phyloP scores from a whole-genome alignment of 2,329 filamentous ascomycete genomes.

The Lizonia empirigonia region DNA sequence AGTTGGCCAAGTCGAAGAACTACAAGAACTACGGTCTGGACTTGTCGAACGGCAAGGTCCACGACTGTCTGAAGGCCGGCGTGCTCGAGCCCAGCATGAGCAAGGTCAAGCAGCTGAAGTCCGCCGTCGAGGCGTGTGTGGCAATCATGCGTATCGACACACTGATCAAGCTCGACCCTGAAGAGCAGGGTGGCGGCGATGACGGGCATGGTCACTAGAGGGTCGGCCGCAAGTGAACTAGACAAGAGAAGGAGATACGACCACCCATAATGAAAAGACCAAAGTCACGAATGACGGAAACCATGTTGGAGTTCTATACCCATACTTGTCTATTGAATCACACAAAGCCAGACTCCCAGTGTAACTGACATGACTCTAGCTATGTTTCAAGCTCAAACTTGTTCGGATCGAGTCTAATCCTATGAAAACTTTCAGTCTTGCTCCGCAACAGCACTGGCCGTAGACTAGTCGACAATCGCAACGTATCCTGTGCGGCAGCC shows the following conservation, averaged over 20 bases:
- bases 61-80: conserved; percentile 91
- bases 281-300: conserved; percentile 17
- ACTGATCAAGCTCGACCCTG: conserved; percentile 95
- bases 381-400: background rate
- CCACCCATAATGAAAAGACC: conserved; percentile 19
- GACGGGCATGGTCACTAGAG: conserved; percentile 81
- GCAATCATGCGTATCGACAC: conserved; percentile 99
- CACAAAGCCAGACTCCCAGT: background rate
- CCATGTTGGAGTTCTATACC: conserved; percentile 17
- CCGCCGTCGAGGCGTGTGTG: conserved; percentile 96
- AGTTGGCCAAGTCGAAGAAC: conserved; percentile 88
- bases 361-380: background rate
- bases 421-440: no score
- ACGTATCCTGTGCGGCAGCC: no score
- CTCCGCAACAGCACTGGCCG: no score
- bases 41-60: conserved; percentile 83
- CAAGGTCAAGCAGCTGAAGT: conserved; percentile 98
- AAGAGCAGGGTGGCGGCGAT: conserved; percentile 74
- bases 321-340: conserved; percentile 6
- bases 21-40: conserved; percentile 99
- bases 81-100: conserved; percentile 97
- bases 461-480: no score
- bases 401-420: no score
- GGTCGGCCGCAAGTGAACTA: conserved; percentile 5
- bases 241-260: conserved; percentile 14